Conservation (phyloP, 805 yeast genomes). For the Kockiozyma suomiensis region DNA sequence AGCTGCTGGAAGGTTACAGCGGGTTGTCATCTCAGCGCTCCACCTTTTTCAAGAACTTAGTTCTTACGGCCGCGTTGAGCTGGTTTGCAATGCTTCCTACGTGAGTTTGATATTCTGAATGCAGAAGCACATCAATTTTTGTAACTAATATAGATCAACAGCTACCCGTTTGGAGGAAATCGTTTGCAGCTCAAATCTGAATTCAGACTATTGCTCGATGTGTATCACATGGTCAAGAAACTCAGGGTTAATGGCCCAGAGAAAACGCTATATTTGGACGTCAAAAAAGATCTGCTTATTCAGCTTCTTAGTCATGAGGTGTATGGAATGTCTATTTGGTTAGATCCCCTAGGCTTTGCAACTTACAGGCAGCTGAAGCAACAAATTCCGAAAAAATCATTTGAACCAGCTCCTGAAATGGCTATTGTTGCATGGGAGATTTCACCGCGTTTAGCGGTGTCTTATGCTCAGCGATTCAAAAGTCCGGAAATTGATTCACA, state of each 20-base stretch:
- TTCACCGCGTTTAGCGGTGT: constrained; percentile 73
- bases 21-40: constrained; percentile 53
- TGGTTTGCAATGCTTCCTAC: constrained; percentile 71
- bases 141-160: too few species aligned
- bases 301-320: constrained; percentile 77
- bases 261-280: constrained; percentile 42
- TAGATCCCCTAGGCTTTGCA: constrained; percentile 57
- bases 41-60: constrained; percentile 50
- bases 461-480: constrained; percentile 64
- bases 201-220: constrained; percentile 56
- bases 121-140: too few species aligned
- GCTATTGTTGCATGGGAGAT: constrained; percentile 55
- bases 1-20: constrained; percentile 60
- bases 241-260: constrained; percentile 28
- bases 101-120: constrained; percentile 1
- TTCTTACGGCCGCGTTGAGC: constrained; percentile 67
- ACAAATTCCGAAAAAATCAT: constrained; percentile 26
- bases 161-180: constrained; percentile 85
- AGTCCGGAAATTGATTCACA: constrained; percentile 44
- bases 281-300: constrained; percentile 58
- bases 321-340: constrained; percentile 73
- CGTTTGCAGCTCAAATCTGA: constrained; percentile 71
- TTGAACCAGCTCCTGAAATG: constrained; percentile 30
- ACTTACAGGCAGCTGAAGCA: constrained; percentile 28
- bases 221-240: constrained; percentile 45